Conservation (phyloP, 345 rosid species). For the Aethionema arabicum region DNA sequence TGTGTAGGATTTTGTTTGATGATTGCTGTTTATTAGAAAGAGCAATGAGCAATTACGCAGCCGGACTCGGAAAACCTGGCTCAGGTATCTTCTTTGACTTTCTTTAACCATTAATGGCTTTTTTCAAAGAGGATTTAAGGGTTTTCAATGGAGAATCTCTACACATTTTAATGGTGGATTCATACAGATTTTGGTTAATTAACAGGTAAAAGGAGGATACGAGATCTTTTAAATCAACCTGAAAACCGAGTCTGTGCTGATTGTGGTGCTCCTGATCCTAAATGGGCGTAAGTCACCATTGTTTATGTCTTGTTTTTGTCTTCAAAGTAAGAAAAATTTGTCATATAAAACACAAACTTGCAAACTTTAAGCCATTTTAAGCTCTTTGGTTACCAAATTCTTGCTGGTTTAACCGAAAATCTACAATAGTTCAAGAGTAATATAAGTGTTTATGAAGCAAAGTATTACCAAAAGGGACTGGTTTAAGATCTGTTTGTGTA, state of each 20-base stretch:
- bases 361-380: not conserved
- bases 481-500: not conserved
- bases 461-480: not conserved
- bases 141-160: not conserved
- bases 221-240: conserved; percentile 42
- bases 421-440: not conserved
- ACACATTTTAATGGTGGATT: not conserved
- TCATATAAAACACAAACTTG: not conserved
- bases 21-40: conserved; percentile 24
- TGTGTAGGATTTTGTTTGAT: conserved; percentile 31
- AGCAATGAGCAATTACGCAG: conserved; percentile 37
- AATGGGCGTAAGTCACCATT: conserved; percentile 80
- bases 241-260: conserved; percentile 80
- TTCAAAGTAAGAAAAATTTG: not conserved
- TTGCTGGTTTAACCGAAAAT: not conserved
- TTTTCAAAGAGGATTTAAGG: not conserved
- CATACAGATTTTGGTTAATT: conserved; percentile 3
- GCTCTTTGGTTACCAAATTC: not conserved
- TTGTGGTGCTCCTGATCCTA: conserved; percentile 90
- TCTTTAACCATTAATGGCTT: too few species aligned
- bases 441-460: not conserved
- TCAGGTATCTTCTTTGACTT: conserved; percentile 26
- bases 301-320: not conserved
- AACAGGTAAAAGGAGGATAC: conserved; percentile 35
- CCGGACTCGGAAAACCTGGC: conserved; percentile 39